phyloP scores from a whole-genome alignment of 345 rosid genomes.

The Boechera divaricarpa region DNA sequence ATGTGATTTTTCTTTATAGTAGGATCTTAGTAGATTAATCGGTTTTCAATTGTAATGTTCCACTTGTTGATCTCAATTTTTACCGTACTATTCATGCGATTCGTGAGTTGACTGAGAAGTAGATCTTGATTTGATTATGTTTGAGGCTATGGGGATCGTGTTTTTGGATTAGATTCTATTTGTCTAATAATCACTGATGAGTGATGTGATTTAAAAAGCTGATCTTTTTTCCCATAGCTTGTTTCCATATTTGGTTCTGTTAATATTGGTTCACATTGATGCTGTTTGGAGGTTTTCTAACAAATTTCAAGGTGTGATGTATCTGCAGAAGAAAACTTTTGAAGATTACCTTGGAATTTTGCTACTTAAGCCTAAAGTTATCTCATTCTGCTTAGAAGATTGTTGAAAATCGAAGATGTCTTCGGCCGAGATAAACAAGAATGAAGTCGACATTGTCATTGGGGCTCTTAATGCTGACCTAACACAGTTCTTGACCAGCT shows the following conservation, averaged over 20 bases:
- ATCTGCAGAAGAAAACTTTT: slow-evolving; percentile 31
- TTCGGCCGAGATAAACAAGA: slow-evolving; percentile 53
- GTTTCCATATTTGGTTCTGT: slow-evolving; percentile 3
- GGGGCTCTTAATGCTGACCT: slow-evolving; percentile 86
- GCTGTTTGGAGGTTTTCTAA: slow-evolving; percentile 15
- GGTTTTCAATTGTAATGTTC: neutral
- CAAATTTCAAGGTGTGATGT: slow-evolving; percentile 21
- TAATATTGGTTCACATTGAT: neutral
- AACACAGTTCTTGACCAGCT: slow-evolving; percentile 68
- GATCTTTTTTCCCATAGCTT: neutral
- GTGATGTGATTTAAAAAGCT: neutral
- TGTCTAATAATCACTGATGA: neutral
- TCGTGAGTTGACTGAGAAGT: slow-evolving; percentile 6
- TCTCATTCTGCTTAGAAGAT: neutral
- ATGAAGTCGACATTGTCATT: slow-evolving; percentile 87
- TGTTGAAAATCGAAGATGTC: slow-evolving; percentile 56
- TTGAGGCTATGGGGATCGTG: neutral
- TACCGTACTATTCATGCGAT: slow-evolving; percentile 9
- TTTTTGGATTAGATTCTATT: neutral
- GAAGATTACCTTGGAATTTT: slow-evolving; percentile 10
- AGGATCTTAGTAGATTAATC: slow-evolving; percentile 5
- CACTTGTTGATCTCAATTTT: slow-evolving; percentile 12
- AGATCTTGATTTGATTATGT: slow-evolving; percentile 26
- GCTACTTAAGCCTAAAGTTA: slow-evolving; percentile 3
- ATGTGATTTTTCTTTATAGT: slow-evolving; percentile 11